These are phyloP conservation scores for Sporisorium sorghi DNA, from an alignment of 1,284 basidiomycete genomes.

Conservation along the genomic window DNA sequence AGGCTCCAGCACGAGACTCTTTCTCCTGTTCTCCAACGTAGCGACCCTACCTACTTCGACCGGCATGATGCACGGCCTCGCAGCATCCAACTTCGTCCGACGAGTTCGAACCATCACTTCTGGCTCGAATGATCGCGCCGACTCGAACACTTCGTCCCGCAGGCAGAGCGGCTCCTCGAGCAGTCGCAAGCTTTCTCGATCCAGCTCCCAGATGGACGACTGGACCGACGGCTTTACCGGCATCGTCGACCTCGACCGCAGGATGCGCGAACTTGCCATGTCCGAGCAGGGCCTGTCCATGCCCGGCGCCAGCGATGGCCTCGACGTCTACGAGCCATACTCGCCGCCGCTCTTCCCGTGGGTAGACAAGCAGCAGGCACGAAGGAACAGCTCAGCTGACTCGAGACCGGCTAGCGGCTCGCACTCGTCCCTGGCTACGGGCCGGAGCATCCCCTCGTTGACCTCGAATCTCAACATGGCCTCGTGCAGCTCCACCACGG, in stretches of 20 bases:
- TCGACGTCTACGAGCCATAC: conserved; percentile 26
- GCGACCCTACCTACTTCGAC: too few species aligned
- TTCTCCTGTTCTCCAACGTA: neutral
- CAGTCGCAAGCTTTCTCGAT: conserved; percentile 16
- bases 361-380: conserved; percentile 9
- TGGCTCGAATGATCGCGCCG: conserved; percentile 5
- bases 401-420: conserved; percentile 12
- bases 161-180: conserved; percentile 23
- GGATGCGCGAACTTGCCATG: conserved; percentile 53
- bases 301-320: neutral
- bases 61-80: conserved; percentile 15
- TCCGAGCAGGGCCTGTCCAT: conserved; percentile 24
- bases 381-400: conserved; percentile 24
- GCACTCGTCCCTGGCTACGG: conserved; percentile 26
- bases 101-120: conserved; percentile 17
- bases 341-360: conserved; percentile 5
- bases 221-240: conserved; percentile 53
- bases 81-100: conserved; percentile 16
- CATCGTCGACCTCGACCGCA: conserved; percentile 50
- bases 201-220: conserved; percentile 42
- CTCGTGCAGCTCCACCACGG: conserved; percentile 21
- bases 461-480: conserved; percentile 8
- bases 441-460: conserved; percentile 20
- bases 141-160: conserved; percentile 29
- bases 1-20: neutral